A percentile compares a stretch with the other conserved stretches of the same genome.
Conservation (phyloP, 2,329 filamentous ascomycete genomes). For the Alternaria sp. region DNA sequence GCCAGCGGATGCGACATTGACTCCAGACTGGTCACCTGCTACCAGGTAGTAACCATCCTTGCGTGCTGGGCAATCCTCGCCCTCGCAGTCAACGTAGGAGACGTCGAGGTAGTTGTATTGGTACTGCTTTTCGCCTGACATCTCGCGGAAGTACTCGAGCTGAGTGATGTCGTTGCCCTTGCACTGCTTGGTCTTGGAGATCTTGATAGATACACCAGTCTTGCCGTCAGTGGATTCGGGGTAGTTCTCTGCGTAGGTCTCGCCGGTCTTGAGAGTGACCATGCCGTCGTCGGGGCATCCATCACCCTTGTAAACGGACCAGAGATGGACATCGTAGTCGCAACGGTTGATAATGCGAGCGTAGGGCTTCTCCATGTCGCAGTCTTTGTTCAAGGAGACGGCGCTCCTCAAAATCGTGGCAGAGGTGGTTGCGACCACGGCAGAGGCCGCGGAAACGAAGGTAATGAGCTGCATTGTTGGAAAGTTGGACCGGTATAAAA, state of each 20-base stretch:
- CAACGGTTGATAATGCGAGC: slow-evolving; percentile 52
- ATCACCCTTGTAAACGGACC: slow-evolving; percentile 47
- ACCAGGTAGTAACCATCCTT: slow-evolving; percentile 34
- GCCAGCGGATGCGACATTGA: no score
- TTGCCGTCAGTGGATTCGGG: no score
- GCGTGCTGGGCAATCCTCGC: slow-evolving; percentile 33
- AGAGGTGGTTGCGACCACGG: slow-evolving; percentile 42
- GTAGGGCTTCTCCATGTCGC: slow-evolving; percentile 22
- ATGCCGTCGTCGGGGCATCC: slow-evolving; percentile 34
- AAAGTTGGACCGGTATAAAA: slow-evolving; percentile 21
- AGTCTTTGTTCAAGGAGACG: slow-evolving; percentile 28
- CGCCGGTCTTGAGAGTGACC: slow-evolving; percentile 40
- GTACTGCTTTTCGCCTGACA: slow-evolving; percentile 1
- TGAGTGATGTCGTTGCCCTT: slow-evolving; percentile 45
- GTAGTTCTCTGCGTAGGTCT: slow-evolving; percentile 47
- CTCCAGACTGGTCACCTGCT: slow-evolving; percentile 26
- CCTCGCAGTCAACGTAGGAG: slow-evolving; percentile 49
- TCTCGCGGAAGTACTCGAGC: slow-evolving; percentile 50
- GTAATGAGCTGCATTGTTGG: slow-evolving; percentile 48
- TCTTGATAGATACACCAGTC: slow-evolving; percentile 51
- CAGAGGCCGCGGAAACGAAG: slow-evolving; percentile 40
- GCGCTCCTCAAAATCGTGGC: slow-evolving; percentile 15
- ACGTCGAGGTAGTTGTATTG: slow-evolving; percentile 48
- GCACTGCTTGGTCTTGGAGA: slow-evolving; percentile 45
- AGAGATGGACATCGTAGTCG: slow-evolving; percentile 49